Percentiles rank a stretch among this genome's conserved stretches.
Conservation (phyloP, 306 rosid species). For the Cicer pinnatifidum region DNA sequence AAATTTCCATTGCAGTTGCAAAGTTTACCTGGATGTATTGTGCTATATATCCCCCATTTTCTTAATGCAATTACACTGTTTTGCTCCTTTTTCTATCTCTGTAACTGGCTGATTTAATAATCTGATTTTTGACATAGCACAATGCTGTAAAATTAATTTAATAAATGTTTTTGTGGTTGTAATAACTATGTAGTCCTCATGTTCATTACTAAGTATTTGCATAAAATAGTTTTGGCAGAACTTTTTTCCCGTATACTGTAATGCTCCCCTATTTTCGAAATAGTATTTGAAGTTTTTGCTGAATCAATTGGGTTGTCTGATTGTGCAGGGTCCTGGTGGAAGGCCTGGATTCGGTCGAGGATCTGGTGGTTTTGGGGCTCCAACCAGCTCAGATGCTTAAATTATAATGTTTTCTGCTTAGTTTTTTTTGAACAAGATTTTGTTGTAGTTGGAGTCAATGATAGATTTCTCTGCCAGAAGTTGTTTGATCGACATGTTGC, state of each 20-base stretch:
- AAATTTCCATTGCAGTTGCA: neutral
- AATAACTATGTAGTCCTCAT: neutral
- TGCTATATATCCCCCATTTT: neutral
- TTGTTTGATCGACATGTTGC: constrained; percentile 38
- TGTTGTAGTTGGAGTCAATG: constrained; percentile 29
- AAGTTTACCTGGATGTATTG: neutral
- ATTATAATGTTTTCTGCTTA: constrained; percentile 30
- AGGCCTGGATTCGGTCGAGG: constrained; percentile 81
- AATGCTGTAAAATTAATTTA: neutral
- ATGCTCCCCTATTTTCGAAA: neutral
- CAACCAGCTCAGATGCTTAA: constrained; percentile 61
- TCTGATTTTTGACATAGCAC: neutral
- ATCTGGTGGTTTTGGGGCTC: constrained; percentile 60
- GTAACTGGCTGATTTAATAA: neutral
- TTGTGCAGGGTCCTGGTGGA: constrained; percentile 66
- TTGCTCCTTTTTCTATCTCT: neutral
- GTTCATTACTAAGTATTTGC: neutral
- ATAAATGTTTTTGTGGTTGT: neutral
- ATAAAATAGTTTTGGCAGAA: neutral
- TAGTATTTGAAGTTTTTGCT: neutral
- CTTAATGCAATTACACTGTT: neutral
- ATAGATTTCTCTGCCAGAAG: neutral
- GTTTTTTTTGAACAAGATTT: constrained; percentile 15
- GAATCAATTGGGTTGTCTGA: neutral
- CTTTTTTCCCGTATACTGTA: neutral